Percentiles rank a stretch among this genome's conserved stretches.
These are phyloP conservation scores for Hypoxylon trugodes DNA, from an alignment of 495 filamentous ascomycete genomes.

Conservation along the genomic window DNA sequence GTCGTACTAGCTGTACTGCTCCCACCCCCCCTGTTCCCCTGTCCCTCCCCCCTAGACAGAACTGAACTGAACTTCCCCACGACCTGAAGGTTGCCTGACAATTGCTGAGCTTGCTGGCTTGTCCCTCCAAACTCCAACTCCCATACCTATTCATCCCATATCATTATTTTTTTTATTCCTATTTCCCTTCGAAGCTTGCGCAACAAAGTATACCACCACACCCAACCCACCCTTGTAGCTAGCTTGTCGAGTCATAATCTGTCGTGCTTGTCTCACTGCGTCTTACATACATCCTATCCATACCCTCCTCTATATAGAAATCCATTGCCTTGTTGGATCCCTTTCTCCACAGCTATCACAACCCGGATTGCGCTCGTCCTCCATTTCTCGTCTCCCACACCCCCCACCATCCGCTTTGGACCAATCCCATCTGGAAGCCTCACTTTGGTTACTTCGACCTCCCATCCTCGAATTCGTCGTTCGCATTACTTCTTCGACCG, in stretches of 20 bases:
- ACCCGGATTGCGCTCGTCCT: slow-evolving; percentile 16
- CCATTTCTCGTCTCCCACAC: slow-evolving; percentile 23
- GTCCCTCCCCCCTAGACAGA: too few relatives aligned
- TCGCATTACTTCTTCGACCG: slow-evolving; percentile 37
- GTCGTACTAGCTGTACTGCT: neutral
- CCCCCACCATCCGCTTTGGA: slow-evolving; percentile 28
- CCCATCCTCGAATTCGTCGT: slow-evolving; percentile 30
- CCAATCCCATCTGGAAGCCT: slow-evolving; percentile 47
- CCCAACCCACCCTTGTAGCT: slow-evolving; percentile 28
- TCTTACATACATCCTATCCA: slow-evolving; percentile 25
- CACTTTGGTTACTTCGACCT: slow-evolving; percentile 45
- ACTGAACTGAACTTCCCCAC: neutral
- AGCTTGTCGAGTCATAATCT: slow-evolving; percentile 37
- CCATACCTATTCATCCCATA: too few relatives aligned
- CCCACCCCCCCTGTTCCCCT: too few relatives aligned
- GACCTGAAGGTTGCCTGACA: slow-evolving; percentile 12
- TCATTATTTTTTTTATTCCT: slow-evolving; percentile 9
- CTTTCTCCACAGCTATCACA: slow-evolving; percentile 29
- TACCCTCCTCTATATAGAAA: neutral
- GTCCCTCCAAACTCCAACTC: too few relatives aligned
- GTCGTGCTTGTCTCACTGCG: slow-evolving; percentile 35
- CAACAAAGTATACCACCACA: slow-evolving; percentile 18
- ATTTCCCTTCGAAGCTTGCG: neutral
- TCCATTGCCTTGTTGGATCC: slow-evolving; percentile 15
- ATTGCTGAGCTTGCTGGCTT: slow-evolving; percentile 31